These are phyloP conservation scores for Blastobotrys muscicola DNA, from an alignment of 805 yeast species.

Conservation along the genomic window DNA sequence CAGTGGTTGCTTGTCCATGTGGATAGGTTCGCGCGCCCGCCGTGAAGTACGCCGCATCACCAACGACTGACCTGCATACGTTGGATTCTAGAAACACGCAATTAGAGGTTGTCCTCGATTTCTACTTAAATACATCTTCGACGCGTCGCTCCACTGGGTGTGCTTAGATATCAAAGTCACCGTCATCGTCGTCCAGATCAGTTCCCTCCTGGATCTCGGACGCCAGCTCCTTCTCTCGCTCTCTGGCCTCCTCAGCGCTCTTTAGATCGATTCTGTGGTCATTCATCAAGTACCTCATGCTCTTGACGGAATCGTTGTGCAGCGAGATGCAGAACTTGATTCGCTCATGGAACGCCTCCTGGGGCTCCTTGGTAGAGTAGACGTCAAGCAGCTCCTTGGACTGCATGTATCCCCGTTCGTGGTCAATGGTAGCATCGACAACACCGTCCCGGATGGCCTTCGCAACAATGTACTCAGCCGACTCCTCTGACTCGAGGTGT, in stretches of 20 bases:
- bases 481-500: constrained; percentile 86
- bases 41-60: no score
- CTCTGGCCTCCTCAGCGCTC: constrained; percentile 45
- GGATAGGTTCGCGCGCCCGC: no score
- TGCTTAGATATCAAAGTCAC: constrained; percentile 26
- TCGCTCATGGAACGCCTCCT: constrained; percentile 81
- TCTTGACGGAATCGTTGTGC: constrained; percentile 86
- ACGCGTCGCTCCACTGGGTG: neutral
- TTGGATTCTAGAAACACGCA: no score
- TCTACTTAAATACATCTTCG: no score
- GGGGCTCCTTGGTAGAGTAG: constrained; percentile 83
- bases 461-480: constrained; percentile 94
- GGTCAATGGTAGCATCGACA: constrained; percentile 88
- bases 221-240: constrained; percentile 43
- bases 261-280: constrained; percentile 42
- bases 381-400: constrained; percentile 78
- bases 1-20: no score
- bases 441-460: constrained; percentile 97
- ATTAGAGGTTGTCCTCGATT: no score
- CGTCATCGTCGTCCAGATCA: constrained; percentile 35
- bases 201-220: constrained; percentile 35
- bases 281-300: constrained; percentile 80
- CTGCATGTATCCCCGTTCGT: constrained; percentile 84
- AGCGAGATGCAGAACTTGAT: constrained; percentile 83
- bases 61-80: no score